Base-by-base conservation (phyloP, 257 asterid genomes). In the Osmanthus fragrans region DNA sequence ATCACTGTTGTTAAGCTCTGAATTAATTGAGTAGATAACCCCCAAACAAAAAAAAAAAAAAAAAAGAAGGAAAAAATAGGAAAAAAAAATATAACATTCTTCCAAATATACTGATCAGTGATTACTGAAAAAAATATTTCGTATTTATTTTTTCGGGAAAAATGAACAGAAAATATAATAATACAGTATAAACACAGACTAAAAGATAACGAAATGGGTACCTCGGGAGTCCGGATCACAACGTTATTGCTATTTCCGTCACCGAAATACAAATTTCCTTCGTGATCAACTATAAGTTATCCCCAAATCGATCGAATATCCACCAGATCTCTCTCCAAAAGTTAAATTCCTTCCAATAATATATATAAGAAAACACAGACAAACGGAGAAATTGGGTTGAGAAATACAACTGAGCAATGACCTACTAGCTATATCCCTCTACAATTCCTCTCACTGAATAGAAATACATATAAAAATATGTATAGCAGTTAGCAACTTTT, bases 401-500 rank as follows among this genome's bases (percentile, higher is more conserved):
- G 60, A 77, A 74, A 71, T 30, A 40, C 66, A 73, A 71, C 16
- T 74, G 69, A 33, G 74, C 83, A 80, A 79, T 19, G 73, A 72
- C 65, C 80, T 80, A 70, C 81, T 33, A 36, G 71, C 81, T 54
- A 83, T 77, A 60, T 79, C 34, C 69, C 34, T 23, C 34, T 63
- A 25, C 69, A 63, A 23, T 2, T 56, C 23, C 75, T 83, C 85
- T 71, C 75, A 47, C 5, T 4, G 18, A 63, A 23, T 1, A 16
- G 11, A 77, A 25, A 76, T 54, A 78, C 27, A 77, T 71, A 74
- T 33, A 40, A 21, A 16, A 34, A 4, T 21, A 71, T 79, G 83
- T 64, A 73, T 78, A 80, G 89, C 87, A 85, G 90, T 72, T 40
- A 54, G 68, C 83, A 77, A 82, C 80, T 37, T 80, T 77, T 77